These are phyloP conservation scores for Galerina marginata DNA, from an alignment of 768 basidiomycete genomes.

Conservation along the genomic window DNA sequence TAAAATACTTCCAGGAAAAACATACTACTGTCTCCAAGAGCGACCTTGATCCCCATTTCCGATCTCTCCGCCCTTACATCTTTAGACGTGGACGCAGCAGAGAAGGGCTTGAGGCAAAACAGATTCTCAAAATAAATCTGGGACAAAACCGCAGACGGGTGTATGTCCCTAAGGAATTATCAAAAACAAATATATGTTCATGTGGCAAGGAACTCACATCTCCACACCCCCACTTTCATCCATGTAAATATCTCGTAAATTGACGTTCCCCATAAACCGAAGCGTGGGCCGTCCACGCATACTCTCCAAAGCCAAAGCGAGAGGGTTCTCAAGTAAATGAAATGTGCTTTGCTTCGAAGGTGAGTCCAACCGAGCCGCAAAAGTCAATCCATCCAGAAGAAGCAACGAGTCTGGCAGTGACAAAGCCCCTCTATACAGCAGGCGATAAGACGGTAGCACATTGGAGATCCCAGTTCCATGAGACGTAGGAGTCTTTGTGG, in stretches of 20 bases:
- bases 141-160: constrained; percentile 65
- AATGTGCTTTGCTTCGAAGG: constrained; percentile 37
- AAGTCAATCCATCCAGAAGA: constrained; percentile 75
- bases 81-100: constrained; percentile 28
- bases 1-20: not conserved
- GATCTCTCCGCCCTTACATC: constrained; percentile 34
- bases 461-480: not conserved
- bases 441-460: constrained; percentile 40
- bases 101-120: constrained; percentile 58
- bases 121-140: constrained; percentile 74
- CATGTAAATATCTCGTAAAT: constrained; percentile 59
- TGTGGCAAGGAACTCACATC: constrained; percentile 29
- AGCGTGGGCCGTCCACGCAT: constrained; percentile 78
- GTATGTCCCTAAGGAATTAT: constrained; percentile 59
- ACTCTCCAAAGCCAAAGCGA: constrained; percentile 76
- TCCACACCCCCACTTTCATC: constrained; percentile 61
- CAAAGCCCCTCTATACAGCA: constrained; percentile 78
- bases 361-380: constrained; percentile 56
- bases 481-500: not conserved
- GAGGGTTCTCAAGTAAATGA: constrained; percentile 63
- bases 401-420: constrained; percentile 76
- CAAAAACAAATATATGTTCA: constrained; percentile 2
- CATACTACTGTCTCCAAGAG: constrained; percentile 72
- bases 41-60: constrained; percentile 66
- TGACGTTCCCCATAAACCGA: constrained; percentile 58